A percentile compares a stretch with the other conserved stretches of the same genome.
Evolutionary conservation across 2,329 filamentous ascomycete genomes (phyloP).

Genomic region (Colletotrichum camelliae): DNA sequence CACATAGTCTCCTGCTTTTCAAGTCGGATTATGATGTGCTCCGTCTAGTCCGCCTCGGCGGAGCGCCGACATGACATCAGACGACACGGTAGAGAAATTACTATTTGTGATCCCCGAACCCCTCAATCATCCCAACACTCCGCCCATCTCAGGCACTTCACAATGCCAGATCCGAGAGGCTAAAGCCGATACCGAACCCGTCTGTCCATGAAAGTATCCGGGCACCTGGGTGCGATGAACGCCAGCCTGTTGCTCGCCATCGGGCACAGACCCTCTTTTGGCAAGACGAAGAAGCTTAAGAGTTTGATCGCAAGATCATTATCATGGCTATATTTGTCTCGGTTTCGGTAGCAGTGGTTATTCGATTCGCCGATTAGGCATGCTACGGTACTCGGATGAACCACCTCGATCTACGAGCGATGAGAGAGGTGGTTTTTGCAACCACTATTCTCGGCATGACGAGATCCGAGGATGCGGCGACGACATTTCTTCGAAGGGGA

Average conservation of each 20-base stretch:
- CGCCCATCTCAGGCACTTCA: background rate
- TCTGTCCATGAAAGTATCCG: background rate
- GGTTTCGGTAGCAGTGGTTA: background rate
- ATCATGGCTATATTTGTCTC: background rate
- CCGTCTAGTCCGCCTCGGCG: background rate
- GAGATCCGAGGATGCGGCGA: too few relatives aligned
- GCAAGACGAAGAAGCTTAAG: background rate
- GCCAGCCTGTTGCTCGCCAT: background rate
- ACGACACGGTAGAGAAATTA: background rate
- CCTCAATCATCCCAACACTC: background rate
- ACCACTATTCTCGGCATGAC: too few relatives aligned
- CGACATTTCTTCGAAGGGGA: background rate
- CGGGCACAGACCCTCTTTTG: background rate
- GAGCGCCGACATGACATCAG: background rate
- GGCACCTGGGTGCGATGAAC: background rate
- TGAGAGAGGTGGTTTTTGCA: too few relatives aligned
- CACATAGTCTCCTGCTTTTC: background rate
- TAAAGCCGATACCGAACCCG: background rate
- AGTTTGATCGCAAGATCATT: background rate
- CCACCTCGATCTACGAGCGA: background rate
- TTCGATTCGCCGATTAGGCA: background rate
- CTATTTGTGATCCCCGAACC: background rate
- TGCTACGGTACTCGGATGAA: fast-evolving
- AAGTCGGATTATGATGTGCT: background rate
- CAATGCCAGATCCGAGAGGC: background rate